Percentiles rank a stretch among this genome's conserved stretches.
Evolutionary conservation across 441 rosid species (phyloP).

Genomic region (Pelargonium myrrhifolium): DNA sequence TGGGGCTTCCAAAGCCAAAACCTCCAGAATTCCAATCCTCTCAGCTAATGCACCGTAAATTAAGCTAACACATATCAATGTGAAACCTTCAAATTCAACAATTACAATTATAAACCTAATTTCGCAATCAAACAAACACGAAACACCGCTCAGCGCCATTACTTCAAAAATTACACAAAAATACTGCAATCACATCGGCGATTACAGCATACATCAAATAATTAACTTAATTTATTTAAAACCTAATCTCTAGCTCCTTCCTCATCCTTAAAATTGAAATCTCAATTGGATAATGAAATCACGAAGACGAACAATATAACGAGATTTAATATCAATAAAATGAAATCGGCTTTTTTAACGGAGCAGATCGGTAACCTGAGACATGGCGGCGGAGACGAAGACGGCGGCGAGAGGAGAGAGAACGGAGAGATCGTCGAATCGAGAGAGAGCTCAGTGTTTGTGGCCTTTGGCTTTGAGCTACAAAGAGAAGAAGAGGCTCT

Average conservation of each 20-base stretch:
- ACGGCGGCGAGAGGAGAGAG: constrained; percentile 11
- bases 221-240: not conserved
- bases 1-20: not conserved
- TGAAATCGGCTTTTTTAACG: not conserved
- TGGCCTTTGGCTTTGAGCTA: not conserved
- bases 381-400: constrained; percentile 28
- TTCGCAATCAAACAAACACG: not conserved
- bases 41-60: not conserved
- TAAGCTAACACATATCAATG: not conserved
- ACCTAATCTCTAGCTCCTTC: not conserved
- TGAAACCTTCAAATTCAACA: not conserved
- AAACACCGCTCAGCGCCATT: not conserved
- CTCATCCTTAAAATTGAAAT: not conserved
- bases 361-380: constrained; percentile 36
- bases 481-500: not conserved
- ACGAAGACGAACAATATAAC: not conserved
- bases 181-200: not conserved
- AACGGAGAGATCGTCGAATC: not conserved
- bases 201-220: not conserved
- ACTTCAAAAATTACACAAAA: not conserved
- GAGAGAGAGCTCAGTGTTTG: not conserved
- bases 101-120: not conserved
- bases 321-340: constrained; percentile 4
- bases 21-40: not conserved
- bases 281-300: not conserved